Evolutionary conservation across 371 early-diverging fungal species (phyloP).

Genomic region (Lichtheimia corymbifera): DNA sequence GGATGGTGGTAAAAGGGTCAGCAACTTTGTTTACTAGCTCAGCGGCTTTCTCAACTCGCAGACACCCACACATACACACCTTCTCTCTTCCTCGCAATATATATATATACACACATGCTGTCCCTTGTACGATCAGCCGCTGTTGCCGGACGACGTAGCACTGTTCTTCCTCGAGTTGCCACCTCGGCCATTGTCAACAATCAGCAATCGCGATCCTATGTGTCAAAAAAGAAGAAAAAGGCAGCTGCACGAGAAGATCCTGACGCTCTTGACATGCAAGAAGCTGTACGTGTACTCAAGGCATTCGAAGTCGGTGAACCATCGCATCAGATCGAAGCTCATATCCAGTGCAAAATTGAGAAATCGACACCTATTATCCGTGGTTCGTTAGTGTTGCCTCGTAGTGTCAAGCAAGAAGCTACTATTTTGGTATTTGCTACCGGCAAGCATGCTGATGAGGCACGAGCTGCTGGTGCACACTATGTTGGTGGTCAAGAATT

Average conservation of each 20-base stretch:
- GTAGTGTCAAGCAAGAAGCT: constrained; percentile 61
- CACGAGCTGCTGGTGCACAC: constrained; percentile 78
- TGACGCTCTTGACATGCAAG: constrained; percentile 41
- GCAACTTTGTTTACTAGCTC: too few species aligned
- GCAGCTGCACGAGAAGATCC: constrained; percentile 26
- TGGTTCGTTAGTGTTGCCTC: constrained; percentile 73
- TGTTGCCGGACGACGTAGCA: neutral
- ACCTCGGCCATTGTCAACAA: too few species aligned
- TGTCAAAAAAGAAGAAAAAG: constrained; percentile 31
- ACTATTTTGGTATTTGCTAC: constrained; percentile 79
- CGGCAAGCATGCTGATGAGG: constrained; percentile 80
- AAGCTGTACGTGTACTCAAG: constrained; percentile 50
- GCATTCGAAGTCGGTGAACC: constrained; percentile 75
- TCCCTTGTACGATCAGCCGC: constrained; percentile 4
- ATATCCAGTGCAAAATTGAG: constrained; percentile 70
- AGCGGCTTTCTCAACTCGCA: too few species aligned
- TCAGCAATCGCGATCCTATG: constrained; percentile 4
- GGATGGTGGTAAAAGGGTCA: too few species aligned
- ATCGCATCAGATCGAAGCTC: constrained; percentile 68
- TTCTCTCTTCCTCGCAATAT: neutral
- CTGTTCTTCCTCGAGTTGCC: neutral
- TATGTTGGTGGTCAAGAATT: constrained; percentile 91
- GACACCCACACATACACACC: too few species aligned
- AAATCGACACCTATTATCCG: constrained; percentile 78
- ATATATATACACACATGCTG: neutral